Evolutionary conservation across 768 basidiomycete species (phyloP).

Genomic region (Tulasnella sp.): DNA sequence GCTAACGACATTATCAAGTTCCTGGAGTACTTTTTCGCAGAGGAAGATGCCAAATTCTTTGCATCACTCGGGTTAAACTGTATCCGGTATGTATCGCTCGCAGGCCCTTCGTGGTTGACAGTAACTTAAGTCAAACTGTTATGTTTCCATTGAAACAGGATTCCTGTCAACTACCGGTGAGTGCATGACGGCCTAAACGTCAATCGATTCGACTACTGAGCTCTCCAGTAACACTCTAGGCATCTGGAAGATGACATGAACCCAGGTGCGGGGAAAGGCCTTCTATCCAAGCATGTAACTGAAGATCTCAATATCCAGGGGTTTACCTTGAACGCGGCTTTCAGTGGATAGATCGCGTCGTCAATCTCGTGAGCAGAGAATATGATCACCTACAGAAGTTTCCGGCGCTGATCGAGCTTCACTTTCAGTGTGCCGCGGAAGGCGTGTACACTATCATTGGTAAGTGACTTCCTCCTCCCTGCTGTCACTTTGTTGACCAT

Average conservation of each 20-base stretch:
- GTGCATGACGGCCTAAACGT: conserved; percentile 41
- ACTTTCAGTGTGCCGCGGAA: conserved; percentile 53
- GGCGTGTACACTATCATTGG: conserved; percentile 52
- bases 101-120: too few species aligned
- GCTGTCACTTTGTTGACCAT: too few species aligned
- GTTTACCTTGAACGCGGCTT: conserved; percentile 64
- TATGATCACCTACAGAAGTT: too few species aligned
- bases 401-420: background rate
- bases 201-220: too few species aligned
- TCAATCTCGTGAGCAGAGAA: conserved; percentile 33
- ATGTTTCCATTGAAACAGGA: conserved; percentile 13
- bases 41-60: conserved; percentile 64
- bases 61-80: conserved; percentile 69
- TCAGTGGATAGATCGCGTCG: conserved; percentile 73
- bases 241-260: conserved; percentile 53
- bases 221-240: background rate
- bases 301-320: background rate
- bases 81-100: conserved; percentile 35
- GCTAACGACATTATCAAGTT: conserved; percentile 35
- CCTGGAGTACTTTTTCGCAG: conserved; percentile 71
- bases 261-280: conserved; percentile 34
- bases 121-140: background rate
- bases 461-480: too few species aligned
- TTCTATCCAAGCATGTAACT: background rate
- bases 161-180: conserved; percentile 63